phyloP scores from a whole-genome alignment of 2,329 filamentous ascomycete genomes.

The Alternaria infectoria region DNA sequence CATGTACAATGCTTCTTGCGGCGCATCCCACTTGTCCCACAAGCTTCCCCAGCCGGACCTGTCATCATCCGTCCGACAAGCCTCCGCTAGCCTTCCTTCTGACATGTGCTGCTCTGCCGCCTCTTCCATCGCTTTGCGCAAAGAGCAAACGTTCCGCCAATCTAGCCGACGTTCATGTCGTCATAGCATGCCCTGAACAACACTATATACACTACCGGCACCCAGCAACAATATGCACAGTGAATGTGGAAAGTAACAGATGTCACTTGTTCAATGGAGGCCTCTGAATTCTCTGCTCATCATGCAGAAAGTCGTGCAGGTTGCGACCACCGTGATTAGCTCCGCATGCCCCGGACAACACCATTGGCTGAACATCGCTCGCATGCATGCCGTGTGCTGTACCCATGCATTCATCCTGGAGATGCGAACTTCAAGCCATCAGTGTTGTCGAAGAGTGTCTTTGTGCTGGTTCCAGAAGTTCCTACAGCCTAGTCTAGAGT shows the following conservation, averaged over 20 bases:
- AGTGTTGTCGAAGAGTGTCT: conserved; percentile 71
- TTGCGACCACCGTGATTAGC: not conserved
- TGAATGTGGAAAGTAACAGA: not conserved
- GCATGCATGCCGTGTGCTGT: not conserved
- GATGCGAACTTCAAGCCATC: conserved; percentile 17
- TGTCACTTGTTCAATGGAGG: not conserved
- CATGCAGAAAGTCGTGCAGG: conserved; percentile 1
- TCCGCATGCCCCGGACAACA: conserved; percentile 11
- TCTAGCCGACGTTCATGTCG: conserved; percentile 1
- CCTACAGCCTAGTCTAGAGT: conserved; percentile 64
- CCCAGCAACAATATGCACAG: not conserved
- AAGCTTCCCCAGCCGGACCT: conserved; percentile 1
- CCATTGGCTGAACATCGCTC: conserved; percentile 6
- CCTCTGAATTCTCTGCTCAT: not conserved
- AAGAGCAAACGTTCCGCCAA: conserved; percentile 9
- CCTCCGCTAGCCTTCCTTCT: conserved; percentile 10
- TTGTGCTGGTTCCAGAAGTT: conserved; percentile 87
- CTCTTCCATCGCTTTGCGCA: not conserved
- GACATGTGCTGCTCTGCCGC: conserved; percentile 10
- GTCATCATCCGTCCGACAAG: conserved; percentile 9
- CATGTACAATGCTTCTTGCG: not conserved
- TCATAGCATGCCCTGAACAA: not conserved
- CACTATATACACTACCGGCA: not conserved
- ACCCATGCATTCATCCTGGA: not conserved
- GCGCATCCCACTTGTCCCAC: not conserved